Conservation (phyloP, 1,284 basidiomycete species). For the Sporisorium reilianum region DNA sequence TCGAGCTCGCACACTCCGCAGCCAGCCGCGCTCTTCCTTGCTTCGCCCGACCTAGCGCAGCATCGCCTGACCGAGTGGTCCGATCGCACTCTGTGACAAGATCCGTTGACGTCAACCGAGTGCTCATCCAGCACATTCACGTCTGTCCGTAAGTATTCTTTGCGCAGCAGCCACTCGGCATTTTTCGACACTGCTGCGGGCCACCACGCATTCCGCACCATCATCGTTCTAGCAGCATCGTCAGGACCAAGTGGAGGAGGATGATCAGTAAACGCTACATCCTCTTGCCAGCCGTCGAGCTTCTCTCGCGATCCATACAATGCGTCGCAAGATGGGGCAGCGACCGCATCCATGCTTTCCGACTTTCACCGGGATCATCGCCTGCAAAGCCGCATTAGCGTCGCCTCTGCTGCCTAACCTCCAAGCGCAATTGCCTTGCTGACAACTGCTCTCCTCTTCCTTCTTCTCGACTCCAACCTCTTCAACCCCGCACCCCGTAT, state of each 20-base stretch:
- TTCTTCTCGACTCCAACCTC: background rate
- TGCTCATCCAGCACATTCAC: background rate
- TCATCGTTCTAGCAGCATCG: background rate
- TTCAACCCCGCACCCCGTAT: background rate
- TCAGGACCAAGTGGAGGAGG: constrained; percentile 2
- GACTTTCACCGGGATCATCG: background rate
- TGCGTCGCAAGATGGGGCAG: too few relatives aligned
- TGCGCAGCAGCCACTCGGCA: background rate
- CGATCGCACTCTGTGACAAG: constrained; percentile 9
- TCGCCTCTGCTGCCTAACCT: background rate
- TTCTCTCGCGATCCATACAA: background rate
- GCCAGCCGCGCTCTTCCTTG: background rate
- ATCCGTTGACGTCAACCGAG: background rate
- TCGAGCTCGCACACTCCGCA: constrained; percentile 5
- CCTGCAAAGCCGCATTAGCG: background rate
- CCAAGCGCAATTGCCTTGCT: background rate
- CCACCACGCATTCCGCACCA: background rate
- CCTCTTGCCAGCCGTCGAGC: background rate
- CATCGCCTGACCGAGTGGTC: constrained; percentile 1
- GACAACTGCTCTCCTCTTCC: background rate
- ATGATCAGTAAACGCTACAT: background rate
- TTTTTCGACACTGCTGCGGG: too few relatives aligned
- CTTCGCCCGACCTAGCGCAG: background rate
- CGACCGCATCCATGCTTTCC: background rate
- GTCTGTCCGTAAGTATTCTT: constrained; percentile 31